Evolutionary conservation across 2,329 filamentous ascomycete genomes (phyloP).

Genomic region (Amesomyces nigricolor): DNA sequence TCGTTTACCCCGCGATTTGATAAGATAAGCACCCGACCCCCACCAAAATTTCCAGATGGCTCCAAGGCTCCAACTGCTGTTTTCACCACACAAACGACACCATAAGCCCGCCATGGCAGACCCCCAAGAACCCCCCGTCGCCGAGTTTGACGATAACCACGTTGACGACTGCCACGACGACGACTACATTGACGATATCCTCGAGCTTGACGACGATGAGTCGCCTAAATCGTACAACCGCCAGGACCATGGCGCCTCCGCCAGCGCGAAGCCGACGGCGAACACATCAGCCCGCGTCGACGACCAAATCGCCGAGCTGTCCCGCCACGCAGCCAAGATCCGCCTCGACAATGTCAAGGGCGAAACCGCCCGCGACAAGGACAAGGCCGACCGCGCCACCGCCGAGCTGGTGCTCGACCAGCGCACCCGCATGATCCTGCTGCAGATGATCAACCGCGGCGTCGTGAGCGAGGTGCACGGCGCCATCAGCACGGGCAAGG

Average conservation of each 20-base stretch:
- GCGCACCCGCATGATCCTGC: slow-evolving; percentile 86
- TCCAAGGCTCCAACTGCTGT: background rate
- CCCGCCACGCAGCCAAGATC: slow-evolving; percentile 81
- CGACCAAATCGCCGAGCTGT: slow-evolving; percentile 80
- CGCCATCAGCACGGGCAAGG: slow-evolving; percentile 92
- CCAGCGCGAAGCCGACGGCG: slow-evolving; percentile 64
- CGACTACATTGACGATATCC: slow-evolving; percentile 40
- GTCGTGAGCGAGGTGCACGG: slow-evolving; percentile 89
- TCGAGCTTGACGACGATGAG: slow-evolving; percentile 51
- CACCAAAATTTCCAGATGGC: background rate
- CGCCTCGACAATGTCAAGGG: slow-evolving; percentile 63
- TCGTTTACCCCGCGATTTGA: slow-evolving; percentile 17
- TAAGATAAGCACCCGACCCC: slow-evolving; percentile 22
- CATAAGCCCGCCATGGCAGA: slow-evolving; percentile 3
- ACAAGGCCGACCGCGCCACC: slow-evolving; percentile 89
- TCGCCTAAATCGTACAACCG: slow-evolving; percentile 86
- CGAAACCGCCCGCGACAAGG: slow-evolving; percentile 57
- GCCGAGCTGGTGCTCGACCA: slow-evolving; percentile 93
- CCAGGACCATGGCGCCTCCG: slow-evolving; percentile 60
- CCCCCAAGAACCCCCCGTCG: slow-evolving; percentile 22
- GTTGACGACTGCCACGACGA: slow-evolving; percentile 30
- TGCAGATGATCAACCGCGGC: slow-evolving; percentile 92
- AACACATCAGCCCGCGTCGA: slow-evolving; percentile 78
- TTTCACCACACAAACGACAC: slow-evolving; percentile 30
- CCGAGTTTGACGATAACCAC: slow-evolving; percentile 19